These are phyloP conservation scores for Jatropha multifida DNA, from an alignment of 441 rosid genomes.

Conservation along the genomic window DNA sequence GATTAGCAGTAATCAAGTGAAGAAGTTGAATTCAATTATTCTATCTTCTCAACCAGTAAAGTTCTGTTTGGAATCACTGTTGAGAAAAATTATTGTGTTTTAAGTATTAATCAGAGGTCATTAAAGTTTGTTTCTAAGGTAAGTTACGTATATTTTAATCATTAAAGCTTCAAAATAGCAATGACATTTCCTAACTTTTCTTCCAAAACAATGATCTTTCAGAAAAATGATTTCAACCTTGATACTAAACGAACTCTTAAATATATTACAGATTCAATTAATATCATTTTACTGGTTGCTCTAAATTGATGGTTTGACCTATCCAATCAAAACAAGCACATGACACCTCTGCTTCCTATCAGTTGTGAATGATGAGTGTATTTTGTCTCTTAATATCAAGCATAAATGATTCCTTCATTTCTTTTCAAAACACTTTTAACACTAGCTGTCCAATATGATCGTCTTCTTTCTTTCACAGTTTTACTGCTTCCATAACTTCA, in stretches of 20 bases:
- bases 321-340: background rate
- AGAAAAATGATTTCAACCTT: too few relatives aligned
- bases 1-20: background rate
- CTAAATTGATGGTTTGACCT: background rate
- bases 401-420: background rate
- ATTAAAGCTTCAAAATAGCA: too few relatives aligned
- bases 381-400: background rate
- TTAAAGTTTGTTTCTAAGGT: too few relatives aligned
- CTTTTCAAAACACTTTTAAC: background rate
- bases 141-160: too few relatives aligned
- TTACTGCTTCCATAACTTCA: background rate
- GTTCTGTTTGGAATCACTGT: too few relatives aligned
- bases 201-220: too few relatives aligned
- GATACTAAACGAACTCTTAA: too few relatives aligned
- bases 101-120: too few relatives aligned
- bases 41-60: background rate
- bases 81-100: too few relatives aligned
- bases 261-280: background rate
- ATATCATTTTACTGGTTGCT: background rate
- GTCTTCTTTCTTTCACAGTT: background rate
- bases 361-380: background rate
- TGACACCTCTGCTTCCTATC: background rate
- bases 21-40: conserved; percentile 5
- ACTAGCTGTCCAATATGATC: background rate
- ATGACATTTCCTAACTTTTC: too few relatives aligned